Evolutionary conservation across 1,284 basidiomycete genomes (phyloP).

Genomic region (Trichosporon sp.): DNA sequence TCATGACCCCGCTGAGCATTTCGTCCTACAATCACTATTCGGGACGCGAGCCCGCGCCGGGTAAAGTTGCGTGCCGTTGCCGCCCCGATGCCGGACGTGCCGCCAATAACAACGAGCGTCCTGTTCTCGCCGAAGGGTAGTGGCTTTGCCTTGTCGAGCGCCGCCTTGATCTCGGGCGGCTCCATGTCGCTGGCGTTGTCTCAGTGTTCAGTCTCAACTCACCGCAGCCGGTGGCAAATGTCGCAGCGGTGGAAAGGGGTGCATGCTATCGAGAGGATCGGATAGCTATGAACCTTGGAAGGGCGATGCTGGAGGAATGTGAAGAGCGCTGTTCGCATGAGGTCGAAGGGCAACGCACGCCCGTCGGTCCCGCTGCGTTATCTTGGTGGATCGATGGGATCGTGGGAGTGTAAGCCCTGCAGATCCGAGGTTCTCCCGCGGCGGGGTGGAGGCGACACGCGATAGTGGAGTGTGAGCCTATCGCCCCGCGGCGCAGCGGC

Average conservation of each 20-base stretch:
- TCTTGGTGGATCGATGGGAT: neutral
- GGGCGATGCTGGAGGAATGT: neutral
- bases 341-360: neutral
- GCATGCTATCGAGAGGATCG: neutral
- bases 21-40: neutral
- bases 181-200: neutral
- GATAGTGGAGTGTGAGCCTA: neutral
- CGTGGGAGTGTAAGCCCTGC: neutral
- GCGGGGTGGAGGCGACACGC: neutral
- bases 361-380: neutral
- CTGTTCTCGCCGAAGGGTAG: neutral
- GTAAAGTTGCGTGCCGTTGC: neutral
- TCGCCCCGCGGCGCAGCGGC: neutral
- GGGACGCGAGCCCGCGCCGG: no score
- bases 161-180: neutral
- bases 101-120: neutral
- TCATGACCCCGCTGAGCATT: neutral
- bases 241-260: neutral
- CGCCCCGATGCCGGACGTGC: neutral
- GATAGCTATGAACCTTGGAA: no score
- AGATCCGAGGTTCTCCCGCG: neutral
- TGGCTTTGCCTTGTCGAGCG: neutral
- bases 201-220: neutral
- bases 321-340: neutral
- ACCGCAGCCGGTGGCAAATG: neutral